phyloP scores from a whole-genome alignment of 2,329 filamentous ascomycete genomes.

The Aureobasidium pullulans region DNA sequence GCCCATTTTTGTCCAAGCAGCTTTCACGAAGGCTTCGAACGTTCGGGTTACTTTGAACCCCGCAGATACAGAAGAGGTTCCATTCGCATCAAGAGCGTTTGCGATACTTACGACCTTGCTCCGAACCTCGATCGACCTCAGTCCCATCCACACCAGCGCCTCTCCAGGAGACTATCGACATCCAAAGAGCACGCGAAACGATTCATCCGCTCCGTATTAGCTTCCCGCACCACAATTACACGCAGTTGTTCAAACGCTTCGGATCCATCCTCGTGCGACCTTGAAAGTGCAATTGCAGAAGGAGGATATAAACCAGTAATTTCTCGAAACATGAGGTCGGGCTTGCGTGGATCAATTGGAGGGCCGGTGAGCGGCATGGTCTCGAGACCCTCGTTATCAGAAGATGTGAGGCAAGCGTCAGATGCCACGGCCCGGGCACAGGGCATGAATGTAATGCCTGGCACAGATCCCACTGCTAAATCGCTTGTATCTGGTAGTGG shows the following conservation, averaged over 20 bases:
- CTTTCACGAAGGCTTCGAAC: not conserved
- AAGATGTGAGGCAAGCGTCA: conserved; percentile 32
- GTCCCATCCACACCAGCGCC: not conserved
- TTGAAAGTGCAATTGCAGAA: not conserved
- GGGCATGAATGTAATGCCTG: conserved; percentile 21
- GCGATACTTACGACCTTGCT: not conserved
- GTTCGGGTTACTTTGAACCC: conserved; percentile 8
- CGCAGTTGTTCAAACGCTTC: conserved; percentile 20
- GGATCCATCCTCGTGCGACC: conserved; percentile 17
- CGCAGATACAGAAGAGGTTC: conserved; percentile 8
- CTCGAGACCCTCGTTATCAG: conserved; percentile 34
- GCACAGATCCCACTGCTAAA: conserved; percentile 45
- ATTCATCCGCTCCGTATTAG: conserved; percentile 37
- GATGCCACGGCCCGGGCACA: conserved; percentile 21
- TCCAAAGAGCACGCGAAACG: conserved; percentile 43
- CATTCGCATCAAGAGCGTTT: conserved; percentile 12
- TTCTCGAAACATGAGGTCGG: conserved; percentile 28
- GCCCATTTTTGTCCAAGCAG: not conserved
- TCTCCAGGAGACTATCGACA: conserved; percentile 40
- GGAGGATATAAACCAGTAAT: not conserved
- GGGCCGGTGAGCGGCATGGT: conserved; percentile 32
- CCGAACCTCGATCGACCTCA: not conserved
- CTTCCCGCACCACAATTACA: conserved; percentile 5
- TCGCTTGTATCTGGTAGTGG: conserved; percentile 74
- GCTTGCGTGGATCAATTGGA: conserved; percentile 32